A percentile compares a stretch with the other conserved stretches of the same genome.
phyloP scores from a whole-genome alignment of 2,329 filamentous ascomycete genomes.

The Metarhizium rileyi region DNA sequence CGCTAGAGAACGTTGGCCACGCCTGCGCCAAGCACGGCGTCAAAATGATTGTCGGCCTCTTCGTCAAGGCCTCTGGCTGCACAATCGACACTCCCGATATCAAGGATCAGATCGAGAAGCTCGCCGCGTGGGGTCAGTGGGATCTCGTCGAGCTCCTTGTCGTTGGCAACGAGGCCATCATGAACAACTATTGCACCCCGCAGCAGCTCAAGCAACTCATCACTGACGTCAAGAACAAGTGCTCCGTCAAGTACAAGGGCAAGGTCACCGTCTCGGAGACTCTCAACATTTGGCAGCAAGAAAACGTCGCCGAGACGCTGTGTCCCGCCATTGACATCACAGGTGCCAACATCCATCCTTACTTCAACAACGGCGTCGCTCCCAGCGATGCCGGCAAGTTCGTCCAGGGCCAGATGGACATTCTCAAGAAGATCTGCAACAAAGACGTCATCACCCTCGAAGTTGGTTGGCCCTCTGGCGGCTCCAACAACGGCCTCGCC shows the following conservation, averaged over 20 bases:
- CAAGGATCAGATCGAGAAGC: constrained; percentile 61
- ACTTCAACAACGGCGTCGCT: constrained; percentile 68
- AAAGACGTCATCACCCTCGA: constrained; percentile 75
- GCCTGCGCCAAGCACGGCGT: constrained; percentile 59
- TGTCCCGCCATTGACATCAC: constrained; percentile 70
- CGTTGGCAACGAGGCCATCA: constrained; percentile 85
- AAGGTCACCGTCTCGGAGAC: constrained; percentile 80
- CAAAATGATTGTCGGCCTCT: constrained; percentile 80
- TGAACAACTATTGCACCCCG: constrained; percentile 59
- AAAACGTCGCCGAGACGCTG: constrained; percentile 46
- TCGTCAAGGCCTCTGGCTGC: constrained; percentile 59
- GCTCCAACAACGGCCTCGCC: constrained; percentile 61
- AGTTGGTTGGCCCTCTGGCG: constrained; percentile 76
- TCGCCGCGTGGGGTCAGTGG: constrained; percentile 66
- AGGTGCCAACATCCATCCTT: constrained; percentile 83
- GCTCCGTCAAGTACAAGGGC: constrained; percentile 61
- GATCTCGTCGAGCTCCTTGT: constrained; percentile 69
- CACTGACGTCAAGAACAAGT: constrained; percentile 50
- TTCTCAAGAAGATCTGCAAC: constrained; percentile 63
- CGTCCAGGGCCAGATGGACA: constrained; percentile 60
- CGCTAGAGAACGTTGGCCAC: constrained; percentile 63
- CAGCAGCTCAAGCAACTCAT: constrained; percentile 62
- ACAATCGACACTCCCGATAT: constrained; percentile 49
- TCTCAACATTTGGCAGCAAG: constrained; percentile 63
- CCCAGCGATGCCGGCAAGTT: constrained; percentile 65